A percentile compares a stretch with the other conserved stretches of the same genome.
phyloP scores from a whole-genome alignment of 768 basidiomycete species.

The Boletus tomentosulus region DNA sequence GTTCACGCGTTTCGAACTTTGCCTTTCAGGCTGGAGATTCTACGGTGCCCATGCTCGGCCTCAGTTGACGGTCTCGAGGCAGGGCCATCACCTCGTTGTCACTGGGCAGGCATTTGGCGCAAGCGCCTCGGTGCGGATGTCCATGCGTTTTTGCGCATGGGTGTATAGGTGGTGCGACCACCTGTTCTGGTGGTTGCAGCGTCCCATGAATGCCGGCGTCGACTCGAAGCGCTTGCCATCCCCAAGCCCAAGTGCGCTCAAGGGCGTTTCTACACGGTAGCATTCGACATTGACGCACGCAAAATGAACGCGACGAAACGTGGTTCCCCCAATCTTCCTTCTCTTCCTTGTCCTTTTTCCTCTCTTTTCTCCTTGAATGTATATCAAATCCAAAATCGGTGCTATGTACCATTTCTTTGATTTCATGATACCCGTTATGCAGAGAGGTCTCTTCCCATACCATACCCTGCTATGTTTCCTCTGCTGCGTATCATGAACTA shows the following conservation, averaged over 20 bases:
- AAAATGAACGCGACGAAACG: neutral
- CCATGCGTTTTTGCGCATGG: constrained; percentile 24
- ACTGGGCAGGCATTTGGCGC: constrained; percentile 25
- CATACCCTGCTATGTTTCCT: constrained; percentile 2
- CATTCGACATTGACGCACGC: neutral
- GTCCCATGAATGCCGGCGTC: neutral
- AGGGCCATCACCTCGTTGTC: constrained; percentile 21
- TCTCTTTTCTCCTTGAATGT: neutral
- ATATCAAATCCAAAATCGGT: neutral
- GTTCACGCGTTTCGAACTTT: constrained; percentile 26
- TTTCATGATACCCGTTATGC: constrained; percentile 6
- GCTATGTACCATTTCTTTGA: constrained; percentile 3
- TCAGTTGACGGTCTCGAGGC: constrained; percentile 19
- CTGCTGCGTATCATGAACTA: constrained; percentile 5
- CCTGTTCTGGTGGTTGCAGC: constrained; percentile 4
- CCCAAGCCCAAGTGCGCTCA: neutral
- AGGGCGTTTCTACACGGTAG: constrained; percentile 6
- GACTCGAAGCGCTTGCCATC: neutral
- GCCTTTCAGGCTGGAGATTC: constrained; percentile 19
- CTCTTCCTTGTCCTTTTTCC: neutral
- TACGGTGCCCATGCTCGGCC: constrained; percentile 19
- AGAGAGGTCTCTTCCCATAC: neutral
- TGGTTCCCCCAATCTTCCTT: neutral
- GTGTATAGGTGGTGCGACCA: constrained; percentile 11
- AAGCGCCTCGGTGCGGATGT: constrained; percentile 17